These are phyloP conservation scores for Talaromyces sp. DNA, from an alignment of 2,329 filamentous ascomycete species.

Conservation along the genomic window DNA sequence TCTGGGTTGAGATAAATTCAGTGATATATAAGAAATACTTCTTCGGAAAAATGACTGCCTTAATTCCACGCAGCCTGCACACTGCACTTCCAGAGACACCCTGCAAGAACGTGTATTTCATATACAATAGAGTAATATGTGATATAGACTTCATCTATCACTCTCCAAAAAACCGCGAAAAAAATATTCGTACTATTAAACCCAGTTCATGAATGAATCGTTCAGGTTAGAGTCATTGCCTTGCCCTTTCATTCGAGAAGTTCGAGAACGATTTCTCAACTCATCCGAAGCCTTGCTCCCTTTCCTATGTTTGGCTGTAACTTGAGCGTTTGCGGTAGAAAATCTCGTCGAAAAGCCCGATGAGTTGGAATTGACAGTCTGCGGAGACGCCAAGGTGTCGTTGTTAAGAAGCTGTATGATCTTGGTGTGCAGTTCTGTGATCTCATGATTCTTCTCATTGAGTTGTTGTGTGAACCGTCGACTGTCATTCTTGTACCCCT, in stretches of 20 bases:
- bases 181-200: not conserved
- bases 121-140: no score
- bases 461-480: slow-evolving; percentile 18
- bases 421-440: slow-evolving; percentile 21
- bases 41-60: no score
- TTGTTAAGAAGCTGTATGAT: slow-evolving; percentile 15
- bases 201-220: not conserved
- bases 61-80: no score
- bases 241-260: not conserved
- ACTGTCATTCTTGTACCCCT: slow-evolving; percentile 38
- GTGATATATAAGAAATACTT: no score
- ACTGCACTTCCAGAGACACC: no score
- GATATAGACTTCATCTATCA: no score
- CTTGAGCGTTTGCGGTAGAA: not conserved
- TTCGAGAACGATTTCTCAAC: not conserved
- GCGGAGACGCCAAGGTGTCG: slow-evolving; percentile 1
- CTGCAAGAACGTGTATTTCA: no score
- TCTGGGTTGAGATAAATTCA: no score
- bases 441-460: slow-evolving; percentile 18
- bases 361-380: not conserved
- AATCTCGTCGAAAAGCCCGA: not conserved
- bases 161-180: no score
- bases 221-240: not conserved
- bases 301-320: not conserved
- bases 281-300: not conserved